Conservation (phyloP, 1,139 yeast genomes). For the Lodderomyces theae region DNA sequence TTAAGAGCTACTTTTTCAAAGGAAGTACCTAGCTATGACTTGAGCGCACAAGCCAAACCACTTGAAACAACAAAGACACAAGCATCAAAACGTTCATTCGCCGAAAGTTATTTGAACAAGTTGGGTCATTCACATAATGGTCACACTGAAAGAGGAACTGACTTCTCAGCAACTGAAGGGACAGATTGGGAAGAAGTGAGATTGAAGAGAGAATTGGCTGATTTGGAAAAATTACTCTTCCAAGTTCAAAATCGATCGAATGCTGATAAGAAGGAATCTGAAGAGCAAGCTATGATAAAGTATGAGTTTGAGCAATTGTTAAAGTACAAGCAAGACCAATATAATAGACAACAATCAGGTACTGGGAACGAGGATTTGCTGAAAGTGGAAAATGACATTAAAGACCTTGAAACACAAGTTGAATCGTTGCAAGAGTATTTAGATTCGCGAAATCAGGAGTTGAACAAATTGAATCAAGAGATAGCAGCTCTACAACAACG, state of each 20-base stretch:
- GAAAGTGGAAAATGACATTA: conserved; percentile 56
- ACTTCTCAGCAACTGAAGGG: conserved; percentile 68
- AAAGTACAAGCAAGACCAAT: conserved; percentile 58
- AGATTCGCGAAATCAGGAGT: conserved; percentile 48
- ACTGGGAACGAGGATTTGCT: conserved; percentile 27
- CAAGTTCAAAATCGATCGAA: conserved; percentile 55
- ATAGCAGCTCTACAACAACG: conserved; percentile 24
- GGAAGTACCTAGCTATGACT: conserved; percentile 75
- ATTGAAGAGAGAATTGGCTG: conserved; percentile 72
- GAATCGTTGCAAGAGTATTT: conserved; percentile 57
- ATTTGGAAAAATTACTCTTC: conserved; percentile 62
- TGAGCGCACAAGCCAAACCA: conserved; percentile 38
- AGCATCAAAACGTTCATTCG: conserved; percentile 30
- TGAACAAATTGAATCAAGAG: conserved; percentile 44
- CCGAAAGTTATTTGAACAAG: conserved; percentile 38
- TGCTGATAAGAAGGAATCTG: conserved; percentile 26
- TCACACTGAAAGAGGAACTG: conserved; percentile 62
- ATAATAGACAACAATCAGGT: conserved; percentile 11
- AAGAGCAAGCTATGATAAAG: conserved; percentile 36
- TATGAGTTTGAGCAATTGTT: conserved; percentile 82
- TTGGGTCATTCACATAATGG: conserved; percentile 52
- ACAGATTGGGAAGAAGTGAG: conserved; percentile 88
- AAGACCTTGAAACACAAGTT: conserved; percentile 65
- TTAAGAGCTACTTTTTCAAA: conserved; percentile 89
- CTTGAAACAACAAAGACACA: conserved; percentile 27